Evolutionary conservation across 1,284 basidiomycete species (phyloP), one percentile per base, ranked within the genome.

Genomic region (Moniliophthora roreri): DNA sequence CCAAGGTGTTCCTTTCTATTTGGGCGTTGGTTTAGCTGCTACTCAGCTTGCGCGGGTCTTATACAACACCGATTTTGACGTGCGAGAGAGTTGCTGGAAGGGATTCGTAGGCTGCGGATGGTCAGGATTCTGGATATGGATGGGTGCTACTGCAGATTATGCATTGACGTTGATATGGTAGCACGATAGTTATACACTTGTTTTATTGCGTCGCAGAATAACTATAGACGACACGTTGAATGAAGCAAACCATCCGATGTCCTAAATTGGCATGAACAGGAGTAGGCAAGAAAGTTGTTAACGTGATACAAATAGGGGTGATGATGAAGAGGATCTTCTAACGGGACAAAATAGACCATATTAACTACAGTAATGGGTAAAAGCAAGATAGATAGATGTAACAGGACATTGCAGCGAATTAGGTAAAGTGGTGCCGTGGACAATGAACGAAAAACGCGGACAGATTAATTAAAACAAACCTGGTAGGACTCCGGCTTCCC

Each of bases 21-120:
- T 89, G 39, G 92, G 92, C 1, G 79, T 91, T 36, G 79, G 82
- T 4, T 74, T 93, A 1, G 89, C 90, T 0, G 83, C 86, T 0
- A 69, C 80, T 3, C 96, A 98, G 66, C 81, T 98, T 2, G 85
- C 82, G 1, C 89, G 92, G 61, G 85, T 98, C 36, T 73, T 98
- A n/a, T 76, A 79, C 58, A 75, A 69, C 23, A 93, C 93, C 6
- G 78, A 97, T 62, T 92, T 95, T 57, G 79, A 97, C 59, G 74
- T 70, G 56, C 79, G 93, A 7, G 64, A 75, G n/a, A 95, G 94
- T 67, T 98, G 95, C 69, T 98, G 95, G 94, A 79, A 78, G 60
- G 93, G 91, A 28, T 99, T 99, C 62, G 81, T 84, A 20, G 87
- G 87, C 8, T 98, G 95, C 69, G 89, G 93, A 0, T 92, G 88